phyloP scores from a whole-genome alignment of 345 rosid species.

The Citrus sp. region DNA sequence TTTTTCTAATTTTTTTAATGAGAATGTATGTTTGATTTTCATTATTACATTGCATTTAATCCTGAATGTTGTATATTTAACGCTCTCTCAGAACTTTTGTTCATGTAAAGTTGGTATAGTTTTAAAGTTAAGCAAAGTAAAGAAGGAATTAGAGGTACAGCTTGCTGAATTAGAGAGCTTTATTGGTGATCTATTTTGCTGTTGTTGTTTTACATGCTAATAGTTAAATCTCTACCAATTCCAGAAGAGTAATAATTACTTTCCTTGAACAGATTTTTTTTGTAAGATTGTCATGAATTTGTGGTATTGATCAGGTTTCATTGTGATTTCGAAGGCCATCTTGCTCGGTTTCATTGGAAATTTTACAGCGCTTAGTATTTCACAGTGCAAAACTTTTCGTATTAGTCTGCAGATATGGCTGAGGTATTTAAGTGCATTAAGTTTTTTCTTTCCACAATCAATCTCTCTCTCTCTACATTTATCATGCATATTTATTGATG shows the following conservation, averaged over 20 bases:
- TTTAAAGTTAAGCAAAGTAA: background rate
- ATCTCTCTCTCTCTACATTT: background rate
- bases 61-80: too few species aligned
- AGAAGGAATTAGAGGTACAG: background rate
- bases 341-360: slow-evolving; percentile 4
- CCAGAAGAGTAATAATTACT: background rate
- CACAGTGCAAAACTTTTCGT: background rate
- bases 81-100: background rate
- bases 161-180: background rate
- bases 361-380: background rate
- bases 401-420: slow-evolving; percentile 40
- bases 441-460: background rate
- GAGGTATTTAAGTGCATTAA: slow-evolving; percentile 42
- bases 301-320: background rate
- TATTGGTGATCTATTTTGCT: background rate
- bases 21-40: background rate
- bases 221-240: background rate
- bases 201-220: background rate
- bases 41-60: background rate
- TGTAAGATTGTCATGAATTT: background rate
- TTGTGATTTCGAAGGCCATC: slow-evolving; percentile 11
- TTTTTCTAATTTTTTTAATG: background rate
- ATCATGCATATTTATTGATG: background rate
- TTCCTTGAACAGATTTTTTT: background rate
- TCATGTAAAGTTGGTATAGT: background rate